Conservation (phyloP, 2,329 filamentous ascomycete species). For the Penicillium sp. region DNA sequence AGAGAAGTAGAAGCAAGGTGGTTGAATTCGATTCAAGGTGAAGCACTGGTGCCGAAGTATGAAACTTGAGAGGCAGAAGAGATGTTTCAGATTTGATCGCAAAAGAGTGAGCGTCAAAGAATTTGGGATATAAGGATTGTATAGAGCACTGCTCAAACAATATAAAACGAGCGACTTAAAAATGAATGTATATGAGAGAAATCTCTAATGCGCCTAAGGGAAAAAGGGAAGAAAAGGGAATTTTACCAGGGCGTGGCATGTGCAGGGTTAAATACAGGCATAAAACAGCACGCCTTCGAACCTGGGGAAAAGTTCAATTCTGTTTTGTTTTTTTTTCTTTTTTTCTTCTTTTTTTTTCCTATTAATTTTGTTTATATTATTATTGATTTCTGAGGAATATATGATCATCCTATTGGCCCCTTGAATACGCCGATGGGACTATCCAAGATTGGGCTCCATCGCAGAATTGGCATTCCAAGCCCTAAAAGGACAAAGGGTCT, state of each 20-base stretch:
- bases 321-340: neutral
- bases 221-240: slow-evolving; percentile 6
- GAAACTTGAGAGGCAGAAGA: neutral
- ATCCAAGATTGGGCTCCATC: slow-evolving; percentile 16
- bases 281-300: neutral
- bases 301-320: slow-evolving; percentile 4
- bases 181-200: slow-evolving; percentile 14
- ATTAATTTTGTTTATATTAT: slow-evolving; percentile 1
- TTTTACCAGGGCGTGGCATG: slow-evolving; percentile 17
- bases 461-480: slow-evolving; percentile 9
- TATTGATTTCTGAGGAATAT: slow-evolving; percentile 7
- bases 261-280: slow-evolving; percentile 14
- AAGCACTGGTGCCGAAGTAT: neutral
- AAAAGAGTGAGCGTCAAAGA: slow-evolving; percentile 22
- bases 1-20: neutral
- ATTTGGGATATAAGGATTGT: slow-evolving; percentile 20
- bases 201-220: slow-evolving; percentile 13
- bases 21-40: neutral
- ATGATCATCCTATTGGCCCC: slow-evolving; percentile 10
- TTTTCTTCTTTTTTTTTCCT: neutral
- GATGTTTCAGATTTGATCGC: slow-evolving; percentile 11
- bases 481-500: slow-evolving; percentile 7
- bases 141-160: slow-evolving; percentile 22
- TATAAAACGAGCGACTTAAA: slow-evolving; percentile 16
- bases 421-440: slow-evolving; percentile 11